Evolutionary conservation across 2,329 filamentous ascomycete genomes (phyloP).

Genomic region (Diaporthe sp.): DNA sequence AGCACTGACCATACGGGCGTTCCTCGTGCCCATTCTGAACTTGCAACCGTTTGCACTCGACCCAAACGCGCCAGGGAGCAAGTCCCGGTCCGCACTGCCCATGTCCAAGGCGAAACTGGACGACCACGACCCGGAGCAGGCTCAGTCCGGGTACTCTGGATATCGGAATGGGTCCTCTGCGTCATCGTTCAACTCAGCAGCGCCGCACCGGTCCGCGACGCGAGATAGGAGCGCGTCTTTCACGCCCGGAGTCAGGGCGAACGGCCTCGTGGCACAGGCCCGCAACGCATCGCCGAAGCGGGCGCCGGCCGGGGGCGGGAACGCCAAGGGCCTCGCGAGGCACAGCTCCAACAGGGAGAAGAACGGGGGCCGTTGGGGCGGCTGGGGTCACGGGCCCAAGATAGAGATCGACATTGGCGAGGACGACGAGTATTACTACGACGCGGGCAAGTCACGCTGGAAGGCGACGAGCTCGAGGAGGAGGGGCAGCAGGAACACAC

Average conservation of each 20-base stretch:
- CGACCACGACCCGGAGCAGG: slow-evolving; percentile 54
- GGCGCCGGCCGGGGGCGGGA: slow-evolving; percentile 46
- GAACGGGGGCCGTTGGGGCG: slow-evolving; percentile 34
- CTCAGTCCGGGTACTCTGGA: slow-evolving; percentile 44
- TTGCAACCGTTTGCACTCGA: slow-evolving; percentile 69
- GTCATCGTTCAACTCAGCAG: slow-evolving; percentile 50
- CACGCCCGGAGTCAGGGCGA: slow-evolving; percentile 42
- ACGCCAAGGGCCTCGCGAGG: slow-evolving; percentile 49
- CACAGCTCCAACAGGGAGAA: slow-evolving; percentile 61
- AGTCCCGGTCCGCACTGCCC: slow-evolving; percentile 53
- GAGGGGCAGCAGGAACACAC: slow-evolving; percentile 50
- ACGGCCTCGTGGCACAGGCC: slow-evolving; percentile 42
- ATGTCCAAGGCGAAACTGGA: slow-evolving; percentile 69
- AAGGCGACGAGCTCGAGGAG: slow-evolving; percentile 45
- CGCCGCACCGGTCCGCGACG: slow-evolving; percentile 44
- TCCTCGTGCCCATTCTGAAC: slow-evolving; percentile 69
- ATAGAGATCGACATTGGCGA: slow-evolving; percentile 67
- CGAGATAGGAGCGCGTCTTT: slow-evolving; percentile 46
- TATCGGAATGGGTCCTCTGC: slow-evolving; percentile 51
- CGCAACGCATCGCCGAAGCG: slow-evolving; percentile 47
- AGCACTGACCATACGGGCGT: slow-evolving; percentile 65
- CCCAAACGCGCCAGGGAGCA: slow-evolving; percentile 45
- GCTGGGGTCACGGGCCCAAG: slow-evolving; percentile 56
- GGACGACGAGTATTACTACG: slow-evolving; percentile 60
- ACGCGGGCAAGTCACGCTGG: slow-evolving; percentile 56